Conservation (phyloP, 768 basidiomycete species). For the Baorangia bicolor region DNA sequence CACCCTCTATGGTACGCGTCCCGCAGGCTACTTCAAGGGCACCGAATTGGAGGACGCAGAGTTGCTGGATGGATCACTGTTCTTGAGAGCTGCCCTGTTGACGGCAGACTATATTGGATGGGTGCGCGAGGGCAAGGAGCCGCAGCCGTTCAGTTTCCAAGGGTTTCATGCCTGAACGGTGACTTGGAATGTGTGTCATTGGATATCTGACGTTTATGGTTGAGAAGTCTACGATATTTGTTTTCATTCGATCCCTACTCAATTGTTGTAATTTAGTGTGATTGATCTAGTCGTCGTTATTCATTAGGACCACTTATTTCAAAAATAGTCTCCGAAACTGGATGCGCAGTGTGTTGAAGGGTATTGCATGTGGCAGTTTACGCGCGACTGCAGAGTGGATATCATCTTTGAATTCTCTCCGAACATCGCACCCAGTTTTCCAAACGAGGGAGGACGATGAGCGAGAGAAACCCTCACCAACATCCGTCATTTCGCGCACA, state of each 20-base stretch:
- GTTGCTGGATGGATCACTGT: constrained; percentile 37
- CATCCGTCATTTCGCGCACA: not conserved
- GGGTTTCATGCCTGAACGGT: constrained; percentile 22
- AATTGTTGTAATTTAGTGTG: not conserved
- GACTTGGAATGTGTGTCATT: not conserved
- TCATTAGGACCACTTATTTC: not conserved
- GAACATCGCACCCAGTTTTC: not conserved
- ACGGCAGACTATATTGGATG: constrained; percentile 37
- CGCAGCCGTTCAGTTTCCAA: constrained; percentile 25
- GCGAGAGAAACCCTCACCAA: not conserved
- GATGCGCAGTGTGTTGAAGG: not conserved
- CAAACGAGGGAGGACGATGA: not conserved
- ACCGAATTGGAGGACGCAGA: constrained; percentile 33
- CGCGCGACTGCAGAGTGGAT: not conserved
- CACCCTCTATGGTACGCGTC: constrained; percentile 29
- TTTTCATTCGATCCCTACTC: not conserved
- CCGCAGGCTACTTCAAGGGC: constrained; percentile 26
- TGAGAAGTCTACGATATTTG: not conserved
- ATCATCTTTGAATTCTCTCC: not conserved
- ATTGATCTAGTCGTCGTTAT: not conserved
- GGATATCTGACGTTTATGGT: no score
- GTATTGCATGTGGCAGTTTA: not conserved
- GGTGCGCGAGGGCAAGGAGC: constrained; percentile 38
- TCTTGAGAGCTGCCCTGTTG: constrained; percentile 31
- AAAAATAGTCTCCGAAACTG: not conserved